Evolutionary conservation across 2,329 filamentous ascomycete species (phyloP).

Genomic region (Neofusicoccum umdonicola): DNA sequence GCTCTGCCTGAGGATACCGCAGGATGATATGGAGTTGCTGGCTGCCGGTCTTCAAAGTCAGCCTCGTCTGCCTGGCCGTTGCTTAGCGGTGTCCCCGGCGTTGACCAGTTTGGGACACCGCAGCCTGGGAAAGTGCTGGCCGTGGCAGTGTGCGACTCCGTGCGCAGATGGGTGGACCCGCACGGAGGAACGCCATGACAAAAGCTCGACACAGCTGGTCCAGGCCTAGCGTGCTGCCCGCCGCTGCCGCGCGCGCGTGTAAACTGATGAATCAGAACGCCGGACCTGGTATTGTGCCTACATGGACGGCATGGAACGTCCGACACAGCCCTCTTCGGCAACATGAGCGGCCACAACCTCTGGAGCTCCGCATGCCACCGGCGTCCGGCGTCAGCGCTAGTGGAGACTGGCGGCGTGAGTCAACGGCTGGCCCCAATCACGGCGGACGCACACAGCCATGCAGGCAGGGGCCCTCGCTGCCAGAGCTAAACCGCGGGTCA

Average conservation of each 20-base stretch:
- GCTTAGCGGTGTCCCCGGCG: neutral
- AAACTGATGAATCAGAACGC: too few species aligned
- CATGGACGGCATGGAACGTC: too few species aligned
- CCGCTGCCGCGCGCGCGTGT: too few species aligned
- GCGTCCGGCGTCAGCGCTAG: neutral
- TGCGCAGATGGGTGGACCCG: neutral
- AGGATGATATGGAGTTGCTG: constrained; percentile 9
- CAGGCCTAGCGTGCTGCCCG: too few species aligned
- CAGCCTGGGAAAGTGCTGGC: neutral
- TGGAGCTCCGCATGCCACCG: neutral
- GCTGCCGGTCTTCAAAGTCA: neutral
- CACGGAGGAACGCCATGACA: neutral
- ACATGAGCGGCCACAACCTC: neutral
- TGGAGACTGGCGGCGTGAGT: neutral
- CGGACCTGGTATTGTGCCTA: too few species aligned
- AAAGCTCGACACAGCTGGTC: too few species aligned
- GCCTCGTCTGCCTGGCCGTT: neutral
- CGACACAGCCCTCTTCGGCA: neutral
- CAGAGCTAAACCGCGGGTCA: too few species aligned
- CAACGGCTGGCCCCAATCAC: neutral
- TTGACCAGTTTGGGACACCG: too few species aligned
- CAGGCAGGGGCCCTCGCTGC: neutral
- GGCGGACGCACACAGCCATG: neutral
- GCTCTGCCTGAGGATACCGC: constrained; percentile 4
- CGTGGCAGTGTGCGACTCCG: neutral